A percentile compares a stretch with the other conserved stretches of the same genome.
These are phyloP conservation scores for Colletotrichum costaricense DNA, from an alignment of 2,329 filamentous ascomycete species.

Conservation along the genomic window DNA sequence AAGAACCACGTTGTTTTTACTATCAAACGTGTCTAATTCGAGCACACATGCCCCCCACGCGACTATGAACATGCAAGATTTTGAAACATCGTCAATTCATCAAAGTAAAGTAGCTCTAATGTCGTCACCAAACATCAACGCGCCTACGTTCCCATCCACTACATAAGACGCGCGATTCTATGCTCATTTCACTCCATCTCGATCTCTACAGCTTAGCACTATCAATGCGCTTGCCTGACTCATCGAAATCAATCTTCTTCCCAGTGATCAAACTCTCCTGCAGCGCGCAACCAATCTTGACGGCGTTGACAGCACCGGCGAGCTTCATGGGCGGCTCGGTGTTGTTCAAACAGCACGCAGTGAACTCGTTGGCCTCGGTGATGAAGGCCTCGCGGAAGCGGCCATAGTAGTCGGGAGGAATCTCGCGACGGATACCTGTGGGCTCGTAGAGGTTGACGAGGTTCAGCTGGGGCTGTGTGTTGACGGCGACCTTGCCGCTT, in stretches of 20 bases:
- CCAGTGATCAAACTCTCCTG: conserved; percentile 67
- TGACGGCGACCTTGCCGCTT: conserved; percentile 71
- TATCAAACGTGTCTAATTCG: background rate
- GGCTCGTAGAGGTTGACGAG: conserved; percentile 67
- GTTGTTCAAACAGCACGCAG: conserved; percentile 66
- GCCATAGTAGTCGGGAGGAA: conserved; percentile 71
- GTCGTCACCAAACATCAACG: background rate
- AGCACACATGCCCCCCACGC: background rate
- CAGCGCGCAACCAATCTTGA: conserved; percentile 70
- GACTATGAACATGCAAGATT: background rate
- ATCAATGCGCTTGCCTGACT: conserved; percentile 58
- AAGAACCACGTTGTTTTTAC: conserved; percentile 8
- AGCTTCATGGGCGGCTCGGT: conserved; percentile 66
- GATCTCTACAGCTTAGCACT: conserved; percentile 46
- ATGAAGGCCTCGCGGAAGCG: conserved; percentile 73
- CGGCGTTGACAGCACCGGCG: conserved; percentile 66
- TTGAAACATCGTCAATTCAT: conserved; percentile 8
- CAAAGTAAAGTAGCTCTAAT: background rate
- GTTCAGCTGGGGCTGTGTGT: conserved; percentile 65
- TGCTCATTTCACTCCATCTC: conserved; percentile 10
- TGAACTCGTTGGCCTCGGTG: conserved; percentile 72
- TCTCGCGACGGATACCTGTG: conserved; percentile 66
- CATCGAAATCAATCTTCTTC: conserved; percentile 69
- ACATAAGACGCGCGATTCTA: background rate
- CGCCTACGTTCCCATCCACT: background rate